Base-by-base conservation (phyloP, 2,329 filamentous ascomycete genomes). In the Hypoxylon sp. region DNA sequence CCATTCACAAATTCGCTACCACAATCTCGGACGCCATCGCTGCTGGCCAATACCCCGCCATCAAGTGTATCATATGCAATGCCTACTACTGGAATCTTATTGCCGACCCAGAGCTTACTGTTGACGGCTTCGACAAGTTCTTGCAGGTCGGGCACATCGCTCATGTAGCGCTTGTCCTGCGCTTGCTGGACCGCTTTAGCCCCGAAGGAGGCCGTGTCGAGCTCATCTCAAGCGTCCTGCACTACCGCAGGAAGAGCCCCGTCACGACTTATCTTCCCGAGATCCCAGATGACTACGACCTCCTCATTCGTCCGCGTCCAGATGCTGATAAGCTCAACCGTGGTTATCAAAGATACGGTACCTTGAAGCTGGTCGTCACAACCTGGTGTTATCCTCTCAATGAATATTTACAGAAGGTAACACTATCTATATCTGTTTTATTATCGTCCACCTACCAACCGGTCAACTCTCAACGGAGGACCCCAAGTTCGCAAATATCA, bases 201-300 rank as follows among this genome's bases (percentile, higher is more conserved):
- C 20, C 41, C 70, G 84, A 87, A 43, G 87, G 89, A 65, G 89
- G 89, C 26, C 72, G 76, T 52, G 90, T 91, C 85, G 85, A 87
- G 58, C 78, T 83, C 72, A 67, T 80, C 6, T 74, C 71, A 0
- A 72, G 57, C 17, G 69, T 76, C 6, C 65, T 68, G 0, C 78
- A 81, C 64, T 76, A 71, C 56, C 74, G 77, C 0, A 76, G 76
- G 1, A 78, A 77, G 59, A 78, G 75, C 41, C 59, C 68, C 0
- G 61, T 81, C 13, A 75, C 77, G 56, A 74, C 72, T n/a, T 76
- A 75, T 44, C 69, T 73, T 0, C 73, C 79, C 1, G 50, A 46
- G 0, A 70, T 81, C 17, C 77, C 77, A 0, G 64, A 70, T 2
- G 65, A 79, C 46, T 37, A 79, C 13, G 76, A 80, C 5, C 32